Evolutionary conservation across 371 early-diverging fungal genomes (phyloP).

Genomic region (Mucor irregularis): DNA sequence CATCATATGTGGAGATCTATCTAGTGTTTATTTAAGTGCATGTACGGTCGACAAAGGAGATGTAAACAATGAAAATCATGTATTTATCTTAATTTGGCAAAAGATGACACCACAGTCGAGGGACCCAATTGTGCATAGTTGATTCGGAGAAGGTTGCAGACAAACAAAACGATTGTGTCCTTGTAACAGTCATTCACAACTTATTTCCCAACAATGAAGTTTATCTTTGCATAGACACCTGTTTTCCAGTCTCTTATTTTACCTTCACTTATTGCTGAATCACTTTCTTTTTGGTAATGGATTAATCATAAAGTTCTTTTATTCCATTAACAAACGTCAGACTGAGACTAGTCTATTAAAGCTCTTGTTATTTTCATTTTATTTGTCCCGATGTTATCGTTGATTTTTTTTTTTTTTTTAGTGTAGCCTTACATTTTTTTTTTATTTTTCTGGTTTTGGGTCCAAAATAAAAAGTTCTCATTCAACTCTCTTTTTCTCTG

Average conservation of each 20-base stretch:
- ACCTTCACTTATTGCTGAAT: too few species aligned
- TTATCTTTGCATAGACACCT: too few species aligned
- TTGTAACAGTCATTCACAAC: background rate
- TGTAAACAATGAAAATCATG: background rate
- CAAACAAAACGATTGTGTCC: slow-evolving; percentile 4
- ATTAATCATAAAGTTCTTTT: too few species aligned
- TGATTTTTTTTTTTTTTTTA: background rate
- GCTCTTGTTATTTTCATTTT: background rate
- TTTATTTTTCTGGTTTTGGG: background rate
- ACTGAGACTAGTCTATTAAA: background rate
- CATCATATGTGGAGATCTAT: too few species aligned
- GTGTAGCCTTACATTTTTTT: slow-evolving; percentile 1
- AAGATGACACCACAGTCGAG: background rate
- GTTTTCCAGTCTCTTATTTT: too few species aligned
- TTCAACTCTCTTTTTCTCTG: background rate
- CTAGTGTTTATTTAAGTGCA: too few species aligned
- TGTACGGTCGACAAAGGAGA: too few species aligned
- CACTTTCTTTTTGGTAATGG: too few species aligned
- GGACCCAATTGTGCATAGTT: too few species aligned
- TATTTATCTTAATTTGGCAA: background rate
- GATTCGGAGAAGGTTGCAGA: slow-evolving; percentile 17
- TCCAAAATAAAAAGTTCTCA: background rate
- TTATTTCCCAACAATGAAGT: background rate
- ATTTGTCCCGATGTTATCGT: background rate
- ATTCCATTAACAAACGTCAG: background rate